Evolutionary conservation across 768 basidiomycete species (phyloP).

Genomic region (Candolleomyces aberdarensis): DNA sequence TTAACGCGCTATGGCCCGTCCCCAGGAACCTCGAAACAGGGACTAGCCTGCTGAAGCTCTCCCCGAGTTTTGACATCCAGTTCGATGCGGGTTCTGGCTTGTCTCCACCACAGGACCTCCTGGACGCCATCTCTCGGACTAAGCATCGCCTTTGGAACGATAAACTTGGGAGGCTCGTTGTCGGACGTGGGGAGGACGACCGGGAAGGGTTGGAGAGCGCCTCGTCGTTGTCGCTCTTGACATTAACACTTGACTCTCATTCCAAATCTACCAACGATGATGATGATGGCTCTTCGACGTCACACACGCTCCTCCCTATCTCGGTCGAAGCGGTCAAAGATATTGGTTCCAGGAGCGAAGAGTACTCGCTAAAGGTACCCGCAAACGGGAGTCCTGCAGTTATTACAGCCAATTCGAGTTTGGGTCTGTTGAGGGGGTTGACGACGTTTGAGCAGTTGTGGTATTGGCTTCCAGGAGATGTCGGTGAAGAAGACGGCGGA

Average conservation of each 20-base stretch:
- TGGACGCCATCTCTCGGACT: conserved; percentile 53
- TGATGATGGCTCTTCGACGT: too few species aligned
- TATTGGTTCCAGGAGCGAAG: conserved; percentile 50
- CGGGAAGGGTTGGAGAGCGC: conserved; percentile 34
- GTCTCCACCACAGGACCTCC: conserved; percentile 51
- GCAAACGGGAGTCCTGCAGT: conserved; percentile 49
- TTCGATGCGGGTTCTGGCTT: conserved; percentile 25
- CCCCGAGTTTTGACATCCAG: conserved; percentile 48
- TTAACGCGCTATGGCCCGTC: conserved; percentile 43
- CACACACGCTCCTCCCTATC: conserved; percentile 37
- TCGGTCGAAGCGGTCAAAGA: conserved; percentile 49
- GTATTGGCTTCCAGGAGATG: conserved; percentile 42
- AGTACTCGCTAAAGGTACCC: conserved; percentile 57
- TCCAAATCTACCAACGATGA: not conserved
- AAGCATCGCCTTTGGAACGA: conserved; percentile 44
- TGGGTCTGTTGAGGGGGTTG: conserved; percentile 69
- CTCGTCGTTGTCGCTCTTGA: conserved; percentile 38
- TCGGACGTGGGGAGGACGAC: conserved; percentile 56
- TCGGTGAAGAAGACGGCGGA: conserved; percentile 34
- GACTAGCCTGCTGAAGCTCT: conserved; percentile 41
- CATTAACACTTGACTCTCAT: conserved; percentile 32
- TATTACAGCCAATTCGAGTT: conserved; percentile 56
- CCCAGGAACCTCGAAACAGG: conserved; percentile 45
- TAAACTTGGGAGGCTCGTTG: conserved; percentile 55
- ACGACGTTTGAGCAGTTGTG: conserved; percentile 76